Base-by-base conservation (phyloP, 306 rosid species). In the Prosopis cineraria region DNA sequence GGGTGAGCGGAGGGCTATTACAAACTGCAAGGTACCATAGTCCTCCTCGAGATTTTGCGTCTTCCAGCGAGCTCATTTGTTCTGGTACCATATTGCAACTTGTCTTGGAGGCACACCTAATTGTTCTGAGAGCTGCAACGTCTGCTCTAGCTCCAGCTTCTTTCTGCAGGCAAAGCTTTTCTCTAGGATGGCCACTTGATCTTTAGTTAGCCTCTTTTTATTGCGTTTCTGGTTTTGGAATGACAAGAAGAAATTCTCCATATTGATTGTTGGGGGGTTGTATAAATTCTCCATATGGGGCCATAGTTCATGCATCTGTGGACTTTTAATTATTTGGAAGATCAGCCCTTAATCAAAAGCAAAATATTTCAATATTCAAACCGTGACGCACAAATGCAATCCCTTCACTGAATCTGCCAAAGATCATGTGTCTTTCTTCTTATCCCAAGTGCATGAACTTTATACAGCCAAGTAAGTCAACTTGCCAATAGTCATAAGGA, bases 11-110 rank as follows among this genome's bases (percentile, higher is more conserved):
- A n/a, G n/a, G n/a, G n/a, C n/a, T n/a, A n/a, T n/a, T n/a, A n/a
- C n/a, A n/a, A n/a, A n/a, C n/a, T 83, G 91, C 25, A 90, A 78
- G 3, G 78, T 77, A 9, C 41, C 68, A 16, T 82, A 79, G 43
- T 84, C 87, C 25, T 77, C 70, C 88, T 90, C 93, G 3, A 90
- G 85, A 83, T 39, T 85, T 58, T 87, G 93, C 0, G 82, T 88
- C 83, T 86, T 86, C 88, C 89, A 85, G 41, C 96, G 77, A 1
- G 93, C 93, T 36, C 96, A 84, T 77, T 85, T 88, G 87, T 88
- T 90, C 50, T 90, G 90, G 83, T 85, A 90, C 96, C 96, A 90
- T 24, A 90, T 72, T 0, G 96, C 88, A 7, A 88, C 85, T 71
- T 90, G 89, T 48, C 96, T 75, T 5, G 91, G 79, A 4, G 91